A percentile compares a stretch with the other conserved stretches of the same genome.
Conservation (phyloP, 2,329 filamentous ascomycete species). For the Akanthomyces dipterigenus region DNA sequence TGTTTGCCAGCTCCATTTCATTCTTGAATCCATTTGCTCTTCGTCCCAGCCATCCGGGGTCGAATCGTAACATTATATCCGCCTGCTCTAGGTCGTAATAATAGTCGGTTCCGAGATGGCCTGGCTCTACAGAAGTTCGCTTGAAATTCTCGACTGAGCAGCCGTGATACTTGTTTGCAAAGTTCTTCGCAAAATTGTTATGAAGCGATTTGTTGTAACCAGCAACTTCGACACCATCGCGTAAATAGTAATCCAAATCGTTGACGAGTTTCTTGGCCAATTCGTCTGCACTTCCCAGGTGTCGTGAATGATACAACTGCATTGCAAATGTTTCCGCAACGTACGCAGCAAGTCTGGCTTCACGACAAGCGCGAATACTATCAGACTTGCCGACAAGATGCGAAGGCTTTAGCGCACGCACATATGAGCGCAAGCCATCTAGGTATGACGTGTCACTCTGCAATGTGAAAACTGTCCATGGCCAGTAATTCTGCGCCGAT, state of each 20-base stretch:
- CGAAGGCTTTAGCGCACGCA: slow-evolving; percentile 50
- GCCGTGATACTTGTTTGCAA: slow-evolving; percentile 68
- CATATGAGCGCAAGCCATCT: slow-evolving; percentile 62
- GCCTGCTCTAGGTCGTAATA: slow-evolving; percentile 79
- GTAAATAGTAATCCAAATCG: slow-evolving; percentile 71
- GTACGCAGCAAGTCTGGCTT: slow-evolving; percentile 69
- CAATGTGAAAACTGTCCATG: slow-evolving; percentile 81
- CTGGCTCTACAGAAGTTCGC: slow-evolving; percentile 59
- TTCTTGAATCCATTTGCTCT: slow-evolving; percentile 66
- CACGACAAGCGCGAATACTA: slow-evolving; percentile 49
- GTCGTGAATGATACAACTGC: slow-evolving; percentile 79
- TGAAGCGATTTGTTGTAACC: slow-evolving; percentile 86
- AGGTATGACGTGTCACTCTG: slow-evolving; percentile 70
- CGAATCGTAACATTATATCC: slow-evolving; percentile 66
- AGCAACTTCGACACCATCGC: slow-evolving; percentile 70
- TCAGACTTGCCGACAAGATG: slow-evolving; percentile 48
- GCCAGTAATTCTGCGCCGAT: slow-evolving; percentile 88
- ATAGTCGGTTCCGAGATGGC: slow-evolving; percentile 66
- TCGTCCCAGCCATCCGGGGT: slow-evolving; percentile 68
- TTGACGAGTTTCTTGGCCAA: slow-evolving; percentile 66
- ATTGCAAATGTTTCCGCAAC: slow-evolving; percentile 85
- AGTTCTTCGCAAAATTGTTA: slow-evolving; percentile 76
- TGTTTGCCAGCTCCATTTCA: slow-evolving; percentile 81
- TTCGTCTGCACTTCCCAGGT: slow-evolving; percentile 58
- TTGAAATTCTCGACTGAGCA: slow-evolving; percentile 75